Percentiles rank a stretch among this genome's conserved stretches.
Conservation (phyloP, 2,329 filamentous ascomycete genomes). For the Trichophyton equinum region DNA sequence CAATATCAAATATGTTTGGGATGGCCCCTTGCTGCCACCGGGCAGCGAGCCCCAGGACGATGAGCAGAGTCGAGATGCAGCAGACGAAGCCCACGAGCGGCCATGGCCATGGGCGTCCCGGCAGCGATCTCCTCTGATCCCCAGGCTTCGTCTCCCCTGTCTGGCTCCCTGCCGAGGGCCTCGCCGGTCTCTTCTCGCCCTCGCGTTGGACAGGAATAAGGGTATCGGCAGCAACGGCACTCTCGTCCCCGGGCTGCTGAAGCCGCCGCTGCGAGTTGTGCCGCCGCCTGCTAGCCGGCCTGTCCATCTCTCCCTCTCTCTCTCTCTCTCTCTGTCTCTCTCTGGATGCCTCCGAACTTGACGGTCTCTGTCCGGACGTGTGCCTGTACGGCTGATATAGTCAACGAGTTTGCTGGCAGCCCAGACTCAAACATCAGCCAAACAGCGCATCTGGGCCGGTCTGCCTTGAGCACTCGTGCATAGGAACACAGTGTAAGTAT, state of each 20-base stretch:
- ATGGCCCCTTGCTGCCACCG: neutral
- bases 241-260: neutral
- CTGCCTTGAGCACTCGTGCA: too few species aligned
- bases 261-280: slow-evolving; percentile 1
- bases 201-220: neutral
- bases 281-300: slow-evolving; percentile 7
- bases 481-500: too few species aligned
- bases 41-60: neutral
- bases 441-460: too few species aligned
- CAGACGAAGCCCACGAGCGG: neutral
- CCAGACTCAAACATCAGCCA: too few species aligned
- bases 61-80: neutral
- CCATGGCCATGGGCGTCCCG: neutral
- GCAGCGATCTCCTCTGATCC: neutral
- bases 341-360: neutral
- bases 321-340: neutral
- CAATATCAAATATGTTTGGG: neutral
- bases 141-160: neutral
- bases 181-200: neutral
- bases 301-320: neutral
- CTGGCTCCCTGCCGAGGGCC: neutral
- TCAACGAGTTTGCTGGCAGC: too few species aligned
- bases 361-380: neutral
- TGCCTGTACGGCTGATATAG: too few species aligned
- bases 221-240: neutral